Conservation (phyloP, 176 grass and related monocot genomes). For the Hyparrhenia diplandra region DNA sequence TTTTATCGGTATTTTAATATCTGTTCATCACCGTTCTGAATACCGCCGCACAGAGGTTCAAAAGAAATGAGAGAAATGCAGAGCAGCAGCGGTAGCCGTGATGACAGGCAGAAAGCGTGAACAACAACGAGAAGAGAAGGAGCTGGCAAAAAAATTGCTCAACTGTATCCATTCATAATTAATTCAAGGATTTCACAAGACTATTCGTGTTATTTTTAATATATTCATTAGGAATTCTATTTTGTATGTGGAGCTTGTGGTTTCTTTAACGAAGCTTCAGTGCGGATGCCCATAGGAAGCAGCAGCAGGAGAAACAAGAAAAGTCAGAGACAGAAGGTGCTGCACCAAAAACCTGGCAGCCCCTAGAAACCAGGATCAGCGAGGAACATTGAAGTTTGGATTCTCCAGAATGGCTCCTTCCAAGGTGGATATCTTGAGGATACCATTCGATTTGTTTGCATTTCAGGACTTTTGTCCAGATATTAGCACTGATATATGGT, state of each 20-base stretch:
- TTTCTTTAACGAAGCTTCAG: constrained; percentile 46
- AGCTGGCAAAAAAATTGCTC: constrained; percentile 90
- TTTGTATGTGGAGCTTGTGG: constrained; percentile 15
- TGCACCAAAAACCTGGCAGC: constrained; percentile 25
- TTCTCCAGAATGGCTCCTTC: constrained; percentile 65
- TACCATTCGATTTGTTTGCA: not conserved
- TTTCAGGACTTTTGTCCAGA: not conserved
- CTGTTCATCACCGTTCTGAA: not conserved
- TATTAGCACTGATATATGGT: not conserved
- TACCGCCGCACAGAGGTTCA: constrained; percentile 54
- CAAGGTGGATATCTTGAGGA: constrained; percentile 41
- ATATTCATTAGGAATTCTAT: not conserved
- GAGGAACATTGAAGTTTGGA: constrained; percentile 81
- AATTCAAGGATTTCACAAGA: not conserved
- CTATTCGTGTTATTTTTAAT: not conserved
- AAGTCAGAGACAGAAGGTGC: constrained; percentile 23
- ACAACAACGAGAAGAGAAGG: constrained; percentile 89
- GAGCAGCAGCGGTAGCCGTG: constrained; percentile 58
- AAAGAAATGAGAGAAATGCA: constrained; percentile 98
- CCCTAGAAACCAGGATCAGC: constrained; percentile 58
- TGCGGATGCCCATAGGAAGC: constrained; percentile 84
- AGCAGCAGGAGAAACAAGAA: constrained; percentile 59
- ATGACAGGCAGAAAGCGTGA: constrained; percentile 92
- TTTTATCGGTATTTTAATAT: not conserved
- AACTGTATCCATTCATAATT: constrained; percentile 58